These are phyloP conservation scores for Phascolomyces articulosus DNA, from an alignment of 371 early-diverging fungal genomes.

Conservation along the genomic window DNA sequence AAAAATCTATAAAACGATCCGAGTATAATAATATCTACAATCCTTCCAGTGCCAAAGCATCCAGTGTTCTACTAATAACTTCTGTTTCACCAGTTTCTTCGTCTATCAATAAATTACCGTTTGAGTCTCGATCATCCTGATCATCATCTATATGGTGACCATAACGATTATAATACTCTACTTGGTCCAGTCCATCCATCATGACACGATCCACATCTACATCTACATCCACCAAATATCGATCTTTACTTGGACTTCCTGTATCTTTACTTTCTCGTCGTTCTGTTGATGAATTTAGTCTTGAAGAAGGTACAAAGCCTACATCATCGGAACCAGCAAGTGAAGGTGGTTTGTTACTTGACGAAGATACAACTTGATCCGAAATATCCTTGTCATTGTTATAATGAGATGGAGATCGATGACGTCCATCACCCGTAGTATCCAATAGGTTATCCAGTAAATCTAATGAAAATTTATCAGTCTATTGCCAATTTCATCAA, in stretches of 20 bases:
- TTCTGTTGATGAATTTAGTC: neutral
- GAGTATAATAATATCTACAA: neutral
- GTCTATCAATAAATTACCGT: constrained; percentile 19
- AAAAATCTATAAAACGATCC: too few relatives aligned
- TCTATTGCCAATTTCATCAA: neutral
- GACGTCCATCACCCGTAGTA: constrained; percentile 16
- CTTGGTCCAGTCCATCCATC: constrained; percentile 53
- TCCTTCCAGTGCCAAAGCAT: constrained; percentile 52
- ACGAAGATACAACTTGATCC: neutral
- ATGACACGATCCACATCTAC: constrained; percentile 55
- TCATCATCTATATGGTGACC: constrained; percentile 12
- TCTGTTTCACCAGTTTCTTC: constrained; percentile 34
- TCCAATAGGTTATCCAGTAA: constrained; percentile 51
- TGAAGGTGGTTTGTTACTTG: constrained; percentile 14
- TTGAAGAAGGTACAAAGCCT: constrained; percentile 4
- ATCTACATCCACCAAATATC: constrained; percentile 51
- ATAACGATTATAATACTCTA: constrained; percentile 38
- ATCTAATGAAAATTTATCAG: constrained; percentile 22
- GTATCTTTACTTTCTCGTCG: constrained; percentile 10
- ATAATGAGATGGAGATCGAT: constrained; percentile 2
- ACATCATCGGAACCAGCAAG: constrained; percentile 15
- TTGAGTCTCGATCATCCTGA: constrained; percentile 22
- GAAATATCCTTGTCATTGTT: neutral
- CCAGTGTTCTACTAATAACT: constrained; percentile 46
- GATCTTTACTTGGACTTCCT: constrained; percentile 26